These are phyloP conservation scores for Coemansia sp. DNA, from an alignment of 192 early-diverging fungal genomes.

Conservation along the genomic window DNA sequence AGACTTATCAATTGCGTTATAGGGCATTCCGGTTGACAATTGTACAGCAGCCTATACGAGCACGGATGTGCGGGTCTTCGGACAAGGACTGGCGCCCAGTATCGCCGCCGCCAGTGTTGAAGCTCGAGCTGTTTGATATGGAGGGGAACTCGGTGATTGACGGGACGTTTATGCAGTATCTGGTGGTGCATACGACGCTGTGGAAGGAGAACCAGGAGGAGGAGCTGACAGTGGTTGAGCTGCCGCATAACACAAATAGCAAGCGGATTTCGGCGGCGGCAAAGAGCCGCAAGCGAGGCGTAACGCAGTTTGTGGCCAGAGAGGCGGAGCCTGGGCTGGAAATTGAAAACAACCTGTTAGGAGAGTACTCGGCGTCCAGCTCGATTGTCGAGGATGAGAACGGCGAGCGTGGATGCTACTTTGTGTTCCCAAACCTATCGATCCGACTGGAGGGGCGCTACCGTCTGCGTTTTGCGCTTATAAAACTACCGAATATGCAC, in stretches of 20 bases:
- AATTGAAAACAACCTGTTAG: slow-evolving; percentile 49
- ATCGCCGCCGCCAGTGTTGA: slow-evolving; percentile 75
- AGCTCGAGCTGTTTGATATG: slow-evolving; percentile 61
- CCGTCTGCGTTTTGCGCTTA: slow-evolving; percentile 64
- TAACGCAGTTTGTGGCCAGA: slow-evolving; percentile 39
- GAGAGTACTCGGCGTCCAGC: slow-evolving; percentile 43
- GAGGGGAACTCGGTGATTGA: slow-evolving; percentile 51
- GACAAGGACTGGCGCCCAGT: slow-evolving; percentile 79
- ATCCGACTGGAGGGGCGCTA: slow-evolving; percentile 74
- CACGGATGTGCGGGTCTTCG: slow-evolving; percentile 78
- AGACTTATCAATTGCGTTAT: not conserved
- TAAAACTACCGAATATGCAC: slow-evolving; percentile 64
- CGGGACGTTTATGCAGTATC: slow-evolving; percentile 47
- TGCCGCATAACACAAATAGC: slow-evolving; percentile 51
- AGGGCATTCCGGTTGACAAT: slow-evolving; percentile 64
- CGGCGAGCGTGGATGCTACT: slow-evolving; percentile 68
- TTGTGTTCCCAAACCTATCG: slow-evolving; percentile 76
- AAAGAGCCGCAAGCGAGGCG: slow-evolving; percentile 52
- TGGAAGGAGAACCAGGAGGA: slow-evolving; percentile 37
- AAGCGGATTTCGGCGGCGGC: slow-evolving; percentile 53
- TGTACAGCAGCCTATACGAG: slow-evolving; percentile 72
- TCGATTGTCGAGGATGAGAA: slow-evolving; percentile 45
- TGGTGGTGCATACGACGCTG: slow-evolving; percentile 54
- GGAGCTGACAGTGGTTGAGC: slow-evolving; percentile 45
- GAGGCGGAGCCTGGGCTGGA: slow-evolving; percentile 31